A percentile compares a stretch with the other conserved stretches of the same genome.
Evolutionary conservation across 2,329 filamentous ascomycete genomes (phyloP).

Genomic region (Purpureocillium lavendulum): DNA sequence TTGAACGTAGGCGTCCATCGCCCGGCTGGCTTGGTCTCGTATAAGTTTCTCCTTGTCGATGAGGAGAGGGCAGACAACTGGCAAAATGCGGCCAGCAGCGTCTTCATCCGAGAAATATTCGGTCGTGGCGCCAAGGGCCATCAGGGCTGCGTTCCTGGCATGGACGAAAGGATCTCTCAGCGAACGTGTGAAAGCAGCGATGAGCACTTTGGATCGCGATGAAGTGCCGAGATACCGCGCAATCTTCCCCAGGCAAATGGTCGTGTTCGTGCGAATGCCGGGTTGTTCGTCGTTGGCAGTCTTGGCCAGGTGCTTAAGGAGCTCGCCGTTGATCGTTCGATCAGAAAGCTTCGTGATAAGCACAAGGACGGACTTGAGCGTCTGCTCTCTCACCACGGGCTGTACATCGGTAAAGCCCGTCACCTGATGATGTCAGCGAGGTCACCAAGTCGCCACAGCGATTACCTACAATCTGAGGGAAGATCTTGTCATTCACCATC

Average conservation of each 20-base stretch:
- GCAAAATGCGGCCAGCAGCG: constrained; percentile 74
- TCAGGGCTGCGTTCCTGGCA: constrained; percentile 78
- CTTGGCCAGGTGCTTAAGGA: constrained; percentile 84
- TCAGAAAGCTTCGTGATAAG: constrained; percentile 87
- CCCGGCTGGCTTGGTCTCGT: constrained; percentile 84
- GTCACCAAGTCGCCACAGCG: neutral
- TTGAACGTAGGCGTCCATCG: constrained; percentile 76
- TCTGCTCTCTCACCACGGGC: constrained; percentile 89
- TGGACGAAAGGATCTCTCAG: constrained; percentile 92
- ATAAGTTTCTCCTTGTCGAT: constrained; percentile 95
- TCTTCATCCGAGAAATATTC: constrained; percentile 89
- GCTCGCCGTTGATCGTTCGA: constrained; percentile 84
- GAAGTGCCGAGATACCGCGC: constrained; percentile 75
- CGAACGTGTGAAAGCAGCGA: constrained; percentile 84
- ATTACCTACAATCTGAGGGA: constrained; percentile 68
- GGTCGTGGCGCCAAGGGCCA: constrained; percentile 76
- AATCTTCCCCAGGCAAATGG: constrained; percentile 94
- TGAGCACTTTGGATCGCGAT: constrained; percentile 80
- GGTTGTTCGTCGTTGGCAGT: constrained; percentile 97
- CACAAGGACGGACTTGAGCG: constrained; percentile 84
- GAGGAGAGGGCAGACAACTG: constrained; percentile 72
- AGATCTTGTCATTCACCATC: constrained; percentile 91
- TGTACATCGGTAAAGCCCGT: constrained; percentile 90
- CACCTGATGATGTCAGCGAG: constrained; percentile 43
- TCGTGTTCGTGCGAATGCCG: constrained; percentile 95